Conservation (phyloP, 2,329 filamentous ascomycete genomes). For the Fusarium odoratissimum region DNA sequence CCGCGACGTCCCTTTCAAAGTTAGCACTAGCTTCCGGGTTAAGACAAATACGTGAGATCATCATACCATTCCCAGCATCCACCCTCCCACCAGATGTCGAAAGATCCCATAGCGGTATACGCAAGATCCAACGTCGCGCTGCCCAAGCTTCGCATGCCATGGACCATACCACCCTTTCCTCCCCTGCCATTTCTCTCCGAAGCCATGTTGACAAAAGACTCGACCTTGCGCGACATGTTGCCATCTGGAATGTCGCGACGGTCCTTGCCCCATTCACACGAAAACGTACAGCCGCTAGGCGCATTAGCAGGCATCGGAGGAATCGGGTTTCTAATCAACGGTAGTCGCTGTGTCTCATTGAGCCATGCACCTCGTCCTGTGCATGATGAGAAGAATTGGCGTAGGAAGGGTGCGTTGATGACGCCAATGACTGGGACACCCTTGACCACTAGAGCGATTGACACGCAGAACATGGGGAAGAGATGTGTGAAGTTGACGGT, state of each 20-base stretch:
- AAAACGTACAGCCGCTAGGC: slow-evolving; percentile 76
- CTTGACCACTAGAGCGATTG: slow-evolving; percentile 74
- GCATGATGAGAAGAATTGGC: slow-evolving; percentile 77
- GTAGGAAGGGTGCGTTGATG: slow-evolving; percentile 77
- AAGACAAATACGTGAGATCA: no score
- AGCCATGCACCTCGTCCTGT: slow-evolving; percentile 75
- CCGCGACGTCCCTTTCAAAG: slow-evolving; percentile 74
- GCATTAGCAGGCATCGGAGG: slow-evolving; percentile 72
- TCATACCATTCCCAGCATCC: slow-evolving; percentile 81
- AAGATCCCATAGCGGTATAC: slow-evolving; percentile 78
- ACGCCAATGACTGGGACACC: slow-evolving; percentile 74
- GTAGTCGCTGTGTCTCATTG: slow-evolving; percentile 72
- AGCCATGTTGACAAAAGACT: slow-evolving; percentile 81
- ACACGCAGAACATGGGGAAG: slow-evolving; percentile 85
- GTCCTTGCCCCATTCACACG: slow-evolving; percentile 85
- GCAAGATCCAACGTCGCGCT: slow-evolving; percentile 80
- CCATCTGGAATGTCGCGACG: slow-evolving; percentile 72
- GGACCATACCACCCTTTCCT: slow-evolving; percentile 82
- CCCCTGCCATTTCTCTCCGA: slow-evolving; percentile 70
- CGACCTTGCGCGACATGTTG: slow-evolving; percentile 77
- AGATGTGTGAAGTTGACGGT: slow-evolving; percentile 86
- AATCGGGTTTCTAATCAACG: slow-evolving; percentile 70
- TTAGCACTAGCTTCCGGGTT: neutral
- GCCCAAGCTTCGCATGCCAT: slow-evolving; percentile 78
- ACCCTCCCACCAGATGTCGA: slow-evolving; percentile 87